Evolutionary conservation across 345 rosid species (phyloP).

Genomic region (Geranium rotundifolium): DNA sequence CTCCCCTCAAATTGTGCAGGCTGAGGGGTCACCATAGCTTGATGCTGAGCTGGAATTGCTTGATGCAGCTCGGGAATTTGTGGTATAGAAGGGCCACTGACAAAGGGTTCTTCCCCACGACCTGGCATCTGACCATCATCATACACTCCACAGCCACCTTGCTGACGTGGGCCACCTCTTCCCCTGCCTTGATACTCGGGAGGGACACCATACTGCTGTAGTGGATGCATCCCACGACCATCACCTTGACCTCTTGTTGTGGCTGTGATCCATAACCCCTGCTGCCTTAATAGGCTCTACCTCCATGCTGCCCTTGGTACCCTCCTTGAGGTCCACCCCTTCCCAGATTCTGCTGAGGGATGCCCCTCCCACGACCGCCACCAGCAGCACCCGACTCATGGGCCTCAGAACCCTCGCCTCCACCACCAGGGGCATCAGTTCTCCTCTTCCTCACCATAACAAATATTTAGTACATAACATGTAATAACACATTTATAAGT

Average conservation of each 20-base stretch:
- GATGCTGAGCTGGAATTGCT: constrained; percentile 57
- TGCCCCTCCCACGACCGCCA: constrained; percentile 31
- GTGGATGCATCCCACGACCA: constrained; percentile 39
- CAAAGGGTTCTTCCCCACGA: constrained; percentile 38
- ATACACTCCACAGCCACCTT: constrained; percentile 26
- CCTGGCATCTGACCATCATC: constrained; percentile 19
- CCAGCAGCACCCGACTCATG: constrained; percentile 37
- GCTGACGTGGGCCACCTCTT: constrained; percentile 52
- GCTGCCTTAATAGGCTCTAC: constrained; percentile 19
- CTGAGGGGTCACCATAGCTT: constrained; percentile 50
- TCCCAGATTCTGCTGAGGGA: not conserved
- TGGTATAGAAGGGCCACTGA: constrained; percentile 48
- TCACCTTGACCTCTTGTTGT: constrained; percentile 51
- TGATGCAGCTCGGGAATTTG: constrained; percentile 95
- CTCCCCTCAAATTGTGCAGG: constrained; percentile 40
- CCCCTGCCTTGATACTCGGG: constrained; percentile 17
- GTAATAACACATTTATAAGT: not conserved
- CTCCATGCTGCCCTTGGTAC: constrained; percentile 11
- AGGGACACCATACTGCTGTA: constrained; percentile 37
- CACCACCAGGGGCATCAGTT: constrained; percentile 33
- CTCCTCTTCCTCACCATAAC: constrained; percentile 74
- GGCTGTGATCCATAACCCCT: constrained; percentile 36
- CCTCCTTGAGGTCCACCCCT: constrained; percentile 21
- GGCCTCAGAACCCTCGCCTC: constrained; percentile 61
- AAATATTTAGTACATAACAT: constrained; percentile 12